These are phyloP conservation scores for Hamamelis virginiana DNA, from an alignment of 164 flowering plant species.

Conservation along the genomic window DNA sequence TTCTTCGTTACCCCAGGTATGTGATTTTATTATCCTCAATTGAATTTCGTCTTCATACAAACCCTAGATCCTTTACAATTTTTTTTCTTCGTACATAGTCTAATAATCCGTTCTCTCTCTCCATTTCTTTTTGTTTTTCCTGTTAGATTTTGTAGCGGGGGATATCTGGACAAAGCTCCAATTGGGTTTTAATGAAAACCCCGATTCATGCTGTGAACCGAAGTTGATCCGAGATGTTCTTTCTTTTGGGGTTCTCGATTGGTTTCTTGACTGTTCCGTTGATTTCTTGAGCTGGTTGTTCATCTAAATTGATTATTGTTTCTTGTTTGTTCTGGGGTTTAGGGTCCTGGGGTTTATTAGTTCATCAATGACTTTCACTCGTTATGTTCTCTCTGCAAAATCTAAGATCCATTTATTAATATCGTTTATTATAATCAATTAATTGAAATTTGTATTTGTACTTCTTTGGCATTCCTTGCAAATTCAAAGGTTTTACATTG, in stretches of 20 bases:
- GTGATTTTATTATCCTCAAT: background rate
- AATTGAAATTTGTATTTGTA: background rate
- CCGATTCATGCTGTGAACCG: background rate
- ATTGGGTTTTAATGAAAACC: background rate
- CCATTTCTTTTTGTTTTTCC: too few species aligned
- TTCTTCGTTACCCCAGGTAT: slow-evolving; percentile 5
- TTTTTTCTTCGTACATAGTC: too few species aligned
- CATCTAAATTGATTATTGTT: slow-evolving; percentile 1
- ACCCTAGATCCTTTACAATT: slow-evolving; percentile 16
- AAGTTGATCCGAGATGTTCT: slow-evolving; percentile 17
- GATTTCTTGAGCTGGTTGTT: slow-evolving; percentile 16
- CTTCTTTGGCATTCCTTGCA: background rate
- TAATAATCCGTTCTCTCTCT: too few species aligned
- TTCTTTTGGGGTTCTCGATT: slow-evolving; percentile 13
- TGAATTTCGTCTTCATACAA: background rate
- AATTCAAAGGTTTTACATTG: background rate
- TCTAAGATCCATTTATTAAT: background rate
- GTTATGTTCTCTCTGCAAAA: background rate
- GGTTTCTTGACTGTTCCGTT: background rate
- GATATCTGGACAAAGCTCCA: too few species aligned
- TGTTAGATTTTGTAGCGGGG: too few species aligned
- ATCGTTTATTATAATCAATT: background rate
- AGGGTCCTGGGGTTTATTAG: slow-evolving; percentile 2
- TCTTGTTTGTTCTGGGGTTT: slow-evolving; percentile 6
- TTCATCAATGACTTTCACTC: too few species aligned